These are phyloP conservation scores for Diophrys appendiculata DNA, from an alignment of 73 alveolate species.

Conservation along the genomic window DNA sequence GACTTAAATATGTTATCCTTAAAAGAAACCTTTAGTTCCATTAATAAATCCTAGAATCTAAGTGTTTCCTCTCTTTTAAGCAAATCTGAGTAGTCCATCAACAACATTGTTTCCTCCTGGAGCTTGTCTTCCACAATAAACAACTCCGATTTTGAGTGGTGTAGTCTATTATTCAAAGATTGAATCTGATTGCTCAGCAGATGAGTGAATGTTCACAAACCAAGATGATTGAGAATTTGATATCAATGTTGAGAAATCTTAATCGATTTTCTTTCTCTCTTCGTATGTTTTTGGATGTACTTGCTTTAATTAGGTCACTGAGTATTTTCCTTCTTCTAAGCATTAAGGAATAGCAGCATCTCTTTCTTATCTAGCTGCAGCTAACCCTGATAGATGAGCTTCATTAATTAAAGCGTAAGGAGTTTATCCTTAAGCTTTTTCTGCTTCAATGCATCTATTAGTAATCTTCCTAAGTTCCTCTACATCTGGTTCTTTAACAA, in stretches of 20 bases:
- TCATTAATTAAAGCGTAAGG: background rate
- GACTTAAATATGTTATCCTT: conserved; percentile 40
- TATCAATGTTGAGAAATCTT: background rate
- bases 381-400: background rate
- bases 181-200: background rate
- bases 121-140: conserved; percentile 69
- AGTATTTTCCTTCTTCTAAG: background rate
- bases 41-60: conserved; percentile 60
- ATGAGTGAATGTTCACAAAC: background rate
- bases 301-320: background rate
- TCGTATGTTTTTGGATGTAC: conserved; percentile 8
- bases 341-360: conserved; percentile 2
- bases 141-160: conserved; percentile 65
- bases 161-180: background rate
- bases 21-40: conserved; percentile 70
- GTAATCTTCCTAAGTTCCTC: conserved; percentile 37
- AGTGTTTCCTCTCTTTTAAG: conserved; percentile 8
- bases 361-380: background rate
- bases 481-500: conserved; percentile 37
- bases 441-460: conserved; percentile 25
- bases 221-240: background rate
- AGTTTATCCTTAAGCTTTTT: background rate
- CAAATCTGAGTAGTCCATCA: conserved; percentile 67
- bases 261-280: conserved; percentile 4
- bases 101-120: conserved; percentile 72